Base-by-base conservation (phyloP, 345 rosid species). In the Corymbia maculata region DNA sequence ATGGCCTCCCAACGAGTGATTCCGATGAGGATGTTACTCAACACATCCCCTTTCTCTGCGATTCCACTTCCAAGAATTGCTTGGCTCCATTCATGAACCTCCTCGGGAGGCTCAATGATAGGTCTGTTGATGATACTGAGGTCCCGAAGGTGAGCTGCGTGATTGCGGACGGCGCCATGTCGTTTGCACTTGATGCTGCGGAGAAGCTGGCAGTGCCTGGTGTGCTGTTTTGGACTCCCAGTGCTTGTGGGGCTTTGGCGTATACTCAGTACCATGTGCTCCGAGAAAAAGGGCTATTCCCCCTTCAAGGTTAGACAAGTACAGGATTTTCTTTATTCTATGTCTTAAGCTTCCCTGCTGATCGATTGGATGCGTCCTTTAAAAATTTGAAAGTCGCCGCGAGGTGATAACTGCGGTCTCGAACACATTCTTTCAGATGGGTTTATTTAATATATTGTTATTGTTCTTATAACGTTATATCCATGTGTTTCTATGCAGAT, bases 111-210 rank as follows among this genome's bases (percentile, higher is more conserved):
- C 90, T 92, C 15, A 85, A 21, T 8, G 87, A 85, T 3, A 13
- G 22, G 49, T 75, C 82, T 42, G 26, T 75, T 1, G 86, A 85
- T 85, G 86, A 49, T 85, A 32, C 64, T 4, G 75, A 52, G 70
- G 70, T 61, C 9, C 93, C 94, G 5, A 88, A 86, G 14, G 88
- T 93, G 30, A 89, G 88, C 36, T 90, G 93, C 51, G 87, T 93
- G 82, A 57, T 93, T 8, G 87, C 92, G 2, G 93, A 93, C 86
- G 93, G 90, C 13, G 22, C 17, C 59, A 92, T 93, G 93, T 85
- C 87, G 26, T 93, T 92, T 90, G 90, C 91, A 45, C 51, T 91
- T 16, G 90, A 91, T 22, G 91, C 88, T 57, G 92, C 93, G 1
- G 85, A 89, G 17, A 90, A 89, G 61, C 57, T 91, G 64, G 92